Base-by-base conservation (phyloP, 768 basidiomycete species). In the Trametes sanguinea region DNA sequence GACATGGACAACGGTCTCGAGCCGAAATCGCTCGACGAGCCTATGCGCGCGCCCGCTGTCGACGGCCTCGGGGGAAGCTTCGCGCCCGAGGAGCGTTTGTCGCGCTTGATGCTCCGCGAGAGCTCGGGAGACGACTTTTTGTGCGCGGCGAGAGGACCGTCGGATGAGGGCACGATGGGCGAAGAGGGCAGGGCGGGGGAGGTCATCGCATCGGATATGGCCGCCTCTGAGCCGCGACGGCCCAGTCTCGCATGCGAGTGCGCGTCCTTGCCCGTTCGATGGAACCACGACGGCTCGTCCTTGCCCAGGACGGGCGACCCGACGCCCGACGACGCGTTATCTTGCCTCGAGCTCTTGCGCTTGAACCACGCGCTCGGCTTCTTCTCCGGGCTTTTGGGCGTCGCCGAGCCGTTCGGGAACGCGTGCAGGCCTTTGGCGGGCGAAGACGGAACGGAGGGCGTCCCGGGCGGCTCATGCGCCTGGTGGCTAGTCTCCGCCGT, bases 361-460 rank as follows among this genome's bases (percentile, higher is more conserved):
- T 81, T 82, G 65, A 84, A 85, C 84, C 85, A 87, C 3, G 68
- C 64, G 40, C 77, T 76, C 14, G 76, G 65, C 65, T 80, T 81
- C 78, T 77, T 68, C 77, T 71, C 74, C 57, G 70, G 62, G 57
- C 63, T 72, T 30, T 61, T 65, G 14, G 61, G 29, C 54, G 61
- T 44, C 22, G 61, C 10, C 32, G 40, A 29, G 27, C 75, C 75
- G 54, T 75, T 72, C 60, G 63, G 60, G 63, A 60, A 60, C 48
- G 40, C 51, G 58, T 48, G n/a, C 9, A 22, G 22, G 22, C 27
- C 52, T 27, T 56, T 62, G 51, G 67, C 32, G 69, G 70, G 65
- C 14, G 58, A 62, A 3, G 62, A 47, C 17, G 62, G 65, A 0
- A 58, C 42, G 17, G 65, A 60, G 11, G 61, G 47, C 37, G 32